Percentiles rank a stretch among this genome's conserved stretches.
Conservation (phyloP, 2,329 filamentous ascomycete genomes). For the Aspergillus pseudonomiae region DNA sequence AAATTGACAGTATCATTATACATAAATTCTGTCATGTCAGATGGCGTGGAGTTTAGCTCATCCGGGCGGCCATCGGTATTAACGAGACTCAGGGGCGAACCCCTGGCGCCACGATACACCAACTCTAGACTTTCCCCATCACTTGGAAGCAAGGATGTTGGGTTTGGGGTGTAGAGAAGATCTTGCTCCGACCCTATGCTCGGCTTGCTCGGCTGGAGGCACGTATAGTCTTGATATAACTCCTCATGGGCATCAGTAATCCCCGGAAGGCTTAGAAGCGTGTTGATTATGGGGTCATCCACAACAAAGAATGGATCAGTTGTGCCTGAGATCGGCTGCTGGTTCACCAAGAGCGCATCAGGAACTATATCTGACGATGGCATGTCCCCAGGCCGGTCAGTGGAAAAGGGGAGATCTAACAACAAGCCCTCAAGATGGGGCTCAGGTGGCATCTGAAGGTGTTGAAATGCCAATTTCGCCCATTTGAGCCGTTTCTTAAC, state of each 20-base stretch:
- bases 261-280: neutral
- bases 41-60: neutral
- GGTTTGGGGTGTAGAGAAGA: too few relatives aligned
- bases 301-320: neutral
- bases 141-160: neutral
- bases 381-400: neutral
- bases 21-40: neutral
- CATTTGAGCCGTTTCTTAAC: slow-evolving; percentile 10
- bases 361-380: neutral
- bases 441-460: neutral
- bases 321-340: neutral
- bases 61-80: neutral
- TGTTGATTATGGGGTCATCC: neutral
- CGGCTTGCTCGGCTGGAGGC: neutral
- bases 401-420: neutral
- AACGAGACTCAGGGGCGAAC: neutral
- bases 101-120: neutral
- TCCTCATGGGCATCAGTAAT: neutral
- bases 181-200: neutral
- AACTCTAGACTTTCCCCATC: neutral
- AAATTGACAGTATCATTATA: neutral
- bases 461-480: slow-evolving; percentile 5
- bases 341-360: neutral
- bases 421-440: neutral
- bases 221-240: neutral